Conservation (phyloP, 2,329 filamentous ascomycete genomes). For the Gnomoniopsis smithogilvyi region DNA sequence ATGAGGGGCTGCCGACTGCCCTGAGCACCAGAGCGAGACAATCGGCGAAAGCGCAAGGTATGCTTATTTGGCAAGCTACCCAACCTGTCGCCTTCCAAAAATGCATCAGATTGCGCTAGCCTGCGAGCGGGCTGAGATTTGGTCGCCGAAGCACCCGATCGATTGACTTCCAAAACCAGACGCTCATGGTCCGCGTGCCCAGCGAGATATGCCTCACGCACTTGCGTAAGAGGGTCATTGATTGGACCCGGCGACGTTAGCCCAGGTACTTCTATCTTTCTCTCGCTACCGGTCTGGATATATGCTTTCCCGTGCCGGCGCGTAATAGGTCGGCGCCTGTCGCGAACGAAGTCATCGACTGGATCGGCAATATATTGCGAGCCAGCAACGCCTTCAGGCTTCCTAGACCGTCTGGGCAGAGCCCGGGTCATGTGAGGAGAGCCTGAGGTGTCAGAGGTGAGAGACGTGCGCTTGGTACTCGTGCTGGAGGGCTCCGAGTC, state of each 20-base stretch:
- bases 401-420: neutral
- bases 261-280: neutral
- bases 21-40: neutral
- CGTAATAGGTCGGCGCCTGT: neutral
- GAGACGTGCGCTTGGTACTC: neutral
- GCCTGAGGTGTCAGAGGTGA: neutral
- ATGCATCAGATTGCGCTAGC: neutral
- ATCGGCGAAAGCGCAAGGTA: neutral
- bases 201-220: slow-evolving; percentile 3
- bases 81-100: neutral
- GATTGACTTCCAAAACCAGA: neutral
- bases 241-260: neutral
- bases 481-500: neutral
- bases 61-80: neutral
- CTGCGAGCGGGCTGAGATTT: neutral
- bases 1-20: neutral
- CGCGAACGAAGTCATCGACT: neutral
- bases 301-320: slow-evolving; percentile 6
- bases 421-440: neutral
- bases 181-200: slow-evolving; percentile 6
- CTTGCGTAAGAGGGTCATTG: neutral
- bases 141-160: neutral
- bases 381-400: neutral
- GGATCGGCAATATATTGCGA: neutral
- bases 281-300: slow-evolving; percentile 4